Base-by-base conservation (phyloP, 495 filamentous ascomycete genomes). In the Apodospora peruviana region DNA sequence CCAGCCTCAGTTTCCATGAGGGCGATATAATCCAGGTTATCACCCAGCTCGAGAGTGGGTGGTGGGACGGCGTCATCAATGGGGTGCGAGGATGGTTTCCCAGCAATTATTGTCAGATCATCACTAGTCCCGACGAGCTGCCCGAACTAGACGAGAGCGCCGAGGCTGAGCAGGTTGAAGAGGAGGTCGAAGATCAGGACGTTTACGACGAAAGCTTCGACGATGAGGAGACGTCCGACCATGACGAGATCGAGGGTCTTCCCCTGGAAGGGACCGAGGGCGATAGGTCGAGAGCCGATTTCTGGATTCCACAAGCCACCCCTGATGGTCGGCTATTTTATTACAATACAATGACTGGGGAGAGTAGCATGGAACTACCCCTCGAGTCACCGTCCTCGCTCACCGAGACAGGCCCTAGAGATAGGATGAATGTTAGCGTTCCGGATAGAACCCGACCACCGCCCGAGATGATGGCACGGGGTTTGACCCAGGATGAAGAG, bases 41-140 rank as follows among this genome's bases (percentile, higher is more conserved):
- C 50, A 98, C 95, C 48, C 91, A 95, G 67, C 75, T 98, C 36
- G 94, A 96, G 59, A 97, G 90, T 53, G 93, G 93, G 8, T 98
- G 93, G 93, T 98, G 93, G 93, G 93, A 98, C 70, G 93, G 93
- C 9, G 88, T 97, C 34, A 91, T 97, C 61, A 85, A 91, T 52
- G 90, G 86, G 39, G 83, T 91, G 49, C 83, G 93, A 55, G 93
- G 93, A 47, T 98, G 93, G 93, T 98, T 98, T 70, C 93, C 93
- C 7, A 97, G 93, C 76, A 98, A 98, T 65, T 98, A 98, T 70
- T 97, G 93, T 69, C 79, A 84, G 45, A 79, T 93, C 35, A 86
- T 96, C 58, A 72, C 82, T 19, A 86, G 83, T 57, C 76, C 80
- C 36, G 82, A 86, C 41, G 87, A 94, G 49, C 48, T 72, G 21